Evolutionary conservation across 257 asterid genomes (phyloP), one percentile per base, ranked within the genome.

Genomic region (Linaria vulgaris): DNA sequence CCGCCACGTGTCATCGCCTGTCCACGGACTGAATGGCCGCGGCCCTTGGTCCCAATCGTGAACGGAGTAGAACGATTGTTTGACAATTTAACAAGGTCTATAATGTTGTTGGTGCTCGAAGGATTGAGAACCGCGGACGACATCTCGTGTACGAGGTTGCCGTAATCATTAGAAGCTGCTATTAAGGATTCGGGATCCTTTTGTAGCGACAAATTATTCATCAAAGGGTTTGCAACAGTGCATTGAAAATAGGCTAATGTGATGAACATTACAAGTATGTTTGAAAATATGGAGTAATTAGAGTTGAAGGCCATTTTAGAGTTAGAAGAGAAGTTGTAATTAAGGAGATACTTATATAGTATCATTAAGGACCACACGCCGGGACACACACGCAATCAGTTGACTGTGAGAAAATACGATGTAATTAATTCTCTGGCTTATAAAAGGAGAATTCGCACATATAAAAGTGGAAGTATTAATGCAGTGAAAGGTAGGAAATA

Each of bases 1-100:
- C 96, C 95, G 21, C 80, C 73, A 3, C 60, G 70, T 22, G 90
- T 76, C 88, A 84, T 85, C 67, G 92, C 85, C 52, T 88, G 95
- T 3, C 96, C 96, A 37, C 90, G 59, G 3, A 66, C 76, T 0
- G 92, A 88, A 52, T 88, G 96, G 19, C 92, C 95, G 51, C 61
- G 73, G 0, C 96, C 96, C 39, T 82, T 72, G 0, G 90, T 90
- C 0, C 95, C 89, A 2, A 88, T 45, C 3, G 66, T 53, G 38
- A 82, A 78, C 3, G 89, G 90, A 9, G 15, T n/a, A 0, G 80
- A 23, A 16, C 59, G 69, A 8, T 21, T 43, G 64, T 72, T 39
- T 7, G 95, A 88, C 15, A 73, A 54, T 25, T 59, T 69, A 8
- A 83, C 59, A n/a, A 88, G 76, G 7, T 69, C 68, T 14, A 72